These are phyloP conservation scores for Xylaria sp. DNA, from an alignment of 2,329 filamentous ascomycete species.

Conservation along the genomic window DNA sequence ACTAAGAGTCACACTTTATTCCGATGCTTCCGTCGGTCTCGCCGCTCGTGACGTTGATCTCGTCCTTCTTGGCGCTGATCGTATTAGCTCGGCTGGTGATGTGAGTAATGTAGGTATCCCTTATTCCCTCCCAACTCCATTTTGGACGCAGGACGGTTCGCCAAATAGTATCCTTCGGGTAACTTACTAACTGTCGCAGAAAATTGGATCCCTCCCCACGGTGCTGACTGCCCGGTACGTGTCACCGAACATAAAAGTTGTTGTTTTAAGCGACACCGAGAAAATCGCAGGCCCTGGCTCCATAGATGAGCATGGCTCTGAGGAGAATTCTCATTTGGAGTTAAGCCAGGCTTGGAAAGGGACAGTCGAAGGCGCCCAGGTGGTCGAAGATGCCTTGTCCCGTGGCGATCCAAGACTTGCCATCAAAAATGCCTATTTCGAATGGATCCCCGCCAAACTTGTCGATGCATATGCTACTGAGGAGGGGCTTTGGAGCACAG, in stretches of 20 bases:
- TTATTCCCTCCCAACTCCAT: neutral
- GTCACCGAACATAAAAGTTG: constrained; percentile 58
- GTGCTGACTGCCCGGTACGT: constrained; percentile 65
- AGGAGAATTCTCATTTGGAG: constrained; percentile 65
- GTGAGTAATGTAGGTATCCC: constrained; percentile 64
- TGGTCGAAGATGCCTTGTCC: constrained; percentile 32
- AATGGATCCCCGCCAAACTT: constrained; percentile 65
- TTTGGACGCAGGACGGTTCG: too few relatives aligned
- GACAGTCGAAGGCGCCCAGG: constrained; percentile 41
- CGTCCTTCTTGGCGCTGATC: constrained; percentile 72
- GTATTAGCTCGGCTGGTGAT: constrained; percentile 66
- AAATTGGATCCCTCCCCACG: constrained; percentile 71
- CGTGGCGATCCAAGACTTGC: constrained; percentile 42
- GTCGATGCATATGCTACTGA: constrained; percentile 68
- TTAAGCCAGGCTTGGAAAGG: constrained; percentile 60
- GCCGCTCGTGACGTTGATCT: constrained; percentile 65
- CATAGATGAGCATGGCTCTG: constrained; percentile 57
- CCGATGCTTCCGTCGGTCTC: constrained; percentile 69
- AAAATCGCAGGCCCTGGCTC: constrained; percentile 66
- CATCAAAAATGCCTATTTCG: constrained; percentile 67
- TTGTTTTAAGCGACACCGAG: constrained; percentile 69
- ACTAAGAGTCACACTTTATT: constrained; percentile 60
- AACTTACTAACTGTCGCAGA: constrained; percentile 50
- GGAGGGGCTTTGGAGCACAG: constrained; percentile 56
- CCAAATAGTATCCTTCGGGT: neutral